Evolutionary conservation across 129 eudicot genomes (phyloP).

Genomic region (Cynara cardunculus): DNA sequence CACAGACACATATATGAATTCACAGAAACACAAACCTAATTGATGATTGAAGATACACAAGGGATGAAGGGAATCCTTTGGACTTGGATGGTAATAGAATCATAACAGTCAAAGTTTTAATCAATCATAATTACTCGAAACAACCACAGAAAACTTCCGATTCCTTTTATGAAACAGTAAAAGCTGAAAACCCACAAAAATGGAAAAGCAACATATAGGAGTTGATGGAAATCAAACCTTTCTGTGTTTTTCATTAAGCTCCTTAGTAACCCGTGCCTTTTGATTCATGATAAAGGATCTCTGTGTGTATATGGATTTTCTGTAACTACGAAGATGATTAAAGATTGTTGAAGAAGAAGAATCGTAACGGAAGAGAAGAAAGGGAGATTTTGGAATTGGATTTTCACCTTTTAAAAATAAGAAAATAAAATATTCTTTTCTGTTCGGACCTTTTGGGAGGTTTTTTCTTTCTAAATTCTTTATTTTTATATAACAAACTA

Average conservation of each 20-base stretch:
- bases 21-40: neutral
- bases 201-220: neutral
- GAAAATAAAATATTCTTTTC: conserved; percentile 2
- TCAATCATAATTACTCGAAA: neutral
- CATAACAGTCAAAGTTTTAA: neutral
- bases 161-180: neutral
- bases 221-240: conserved; percentile 34
- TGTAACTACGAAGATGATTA: neutral
- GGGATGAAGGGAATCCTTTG: neutral
- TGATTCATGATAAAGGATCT: conserved; percentile 34
- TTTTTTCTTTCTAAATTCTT: neutral
- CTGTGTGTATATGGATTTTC: neutral
- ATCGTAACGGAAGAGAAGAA: neutral
- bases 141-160: neutral
- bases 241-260: conserved; percentile 57
- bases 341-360: neutral
- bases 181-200: neutral
- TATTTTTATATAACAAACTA: no score
- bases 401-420: conserved; percentile 8
- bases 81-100: neutral
- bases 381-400: conserved; percentile 10
- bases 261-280: conserved; percentile 54
- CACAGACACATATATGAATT: neutral
- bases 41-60: conserved; percentile 10
- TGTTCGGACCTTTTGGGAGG: conserved; percentile 16